A percentile compares a stretch with the other conserved stretches of the same genome.
Evolutionary conservation across 2,329 filamentous ascomycete genomes (phyloP).

Genomic region (Hymenoscyphus fraxineus): DNA sequence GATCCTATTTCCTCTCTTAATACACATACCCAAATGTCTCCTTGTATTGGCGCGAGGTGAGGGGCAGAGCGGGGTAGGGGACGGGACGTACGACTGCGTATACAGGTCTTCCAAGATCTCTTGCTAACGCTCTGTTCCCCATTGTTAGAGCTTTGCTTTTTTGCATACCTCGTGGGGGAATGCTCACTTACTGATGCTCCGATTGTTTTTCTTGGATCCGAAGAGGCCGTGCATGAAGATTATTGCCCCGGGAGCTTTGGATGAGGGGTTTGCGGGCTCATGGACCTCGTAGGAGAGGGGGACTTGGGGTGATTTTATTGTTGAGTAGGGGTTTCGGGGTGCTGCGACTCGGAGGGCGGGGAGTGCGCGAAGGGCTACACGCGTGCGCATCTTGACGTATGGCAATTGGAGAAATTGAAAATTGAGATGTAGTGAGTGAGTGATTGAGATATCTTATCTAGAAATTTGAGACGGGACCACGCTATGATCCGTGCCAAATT

Average conservation of each 20-base stretch:
- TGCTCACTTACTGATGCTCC: constrained; percentile 83
- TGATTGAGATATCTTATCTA: neutral
- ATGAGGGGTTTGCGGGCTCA: constrained; percentile 48
- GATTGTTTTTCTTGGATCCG: constrained; percentile 92
- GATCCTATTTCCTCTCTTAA: constrained; percentile 53
- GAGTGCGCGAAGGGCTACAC: constrained; percentile 9
- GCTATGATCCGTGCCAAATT: neutral
- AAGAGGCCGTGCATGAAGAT: constrained; percentile 91
- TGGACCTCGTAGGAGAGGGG: constrained; percentile 64
- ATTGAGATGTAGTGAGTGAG: neutral
- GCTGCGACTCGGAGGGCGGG: neutral
- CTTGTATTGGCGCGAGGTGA: neutral
- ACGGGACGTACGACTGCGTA: constrained; percentile 70
- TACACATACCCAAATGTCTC: neutral
- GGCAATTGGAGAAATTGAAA: neutral
- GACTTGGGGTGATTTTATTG: constrained; percentile 12
- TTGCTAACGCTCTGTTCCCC: constrained; percentile 65
- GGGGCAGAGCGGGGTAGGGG: no score
- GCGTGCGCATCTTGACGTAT: neutral
- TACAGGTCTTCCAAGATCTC: constrained; percentile 74
- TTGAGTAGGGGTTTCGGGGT: constrained; percentile 18
- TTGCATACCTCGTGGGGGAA: neutral
- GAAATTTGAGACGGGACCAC: neutral
- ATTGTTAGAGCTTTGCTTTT: constrained; percentile 6
- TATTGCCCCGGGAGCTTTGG: constrained; percentile 57